Base-by-base conservation (phyloP, 345 rosid genomes). In the Passiflora organensis region DNA sequence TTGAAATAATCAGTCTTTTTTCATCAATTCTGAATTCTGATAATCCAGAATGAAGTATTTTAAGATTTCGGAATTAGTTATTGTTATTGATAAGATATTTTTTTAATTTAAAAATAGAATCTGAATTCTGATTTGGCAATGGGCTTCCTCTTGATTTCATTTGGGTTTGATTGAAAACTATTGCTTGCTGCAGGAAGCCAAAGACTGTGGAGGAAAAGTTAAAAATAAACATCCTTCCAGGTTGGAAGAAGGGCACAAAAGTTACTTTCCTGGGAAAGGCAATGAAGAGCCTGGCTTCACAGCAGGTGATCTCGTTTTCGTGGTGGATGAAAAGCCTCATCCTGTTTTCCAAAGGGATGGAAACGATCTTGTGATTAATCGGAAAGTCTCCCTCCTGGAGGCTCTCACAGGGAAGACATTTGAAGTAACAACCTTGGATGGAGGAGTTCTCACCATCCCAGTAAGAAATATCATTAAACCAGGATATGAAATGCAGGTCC, bases 301-400 rank as follows among this genome's bases (percentile, higher is more conserved):
- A 14, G 55, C 73, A 1, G 60, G 64, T 20, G 73, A 69, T 58
- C 68, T 69, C 13, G 56, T 69, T 25, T 69, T 69, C 39, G 71
- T 80, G 13, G 77, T 83, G 22, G 83, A 80, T 13, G 89, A 80
- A 69, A 83, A 83, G 72, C 82, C 83, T 2, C 83, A 83, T 64
- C 46, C 74, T 0, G 72, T 80, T 22, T 83, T 73, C 68, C 67
- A 66, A 23, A 74, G 89, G 25, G 86, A 83, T 6, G 81, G 89
- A 6, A 76, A 80, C 59, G 83, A 83, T 67, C 62, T 83, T 48
- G 55, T 78, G 13, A 19, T 69, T 13, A 51, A 22, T 43, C 53
- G 51, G 63, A 65, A 58, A 36, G 23, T 83, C 54, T 74, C 84
- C 0, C 50, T 83, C 41, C 65, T 75, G 4, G 89, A 83, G 25